phyloP scores from a whole-genome alignment of 208 protist genomes.

The Phytomonas francai region DNA sequence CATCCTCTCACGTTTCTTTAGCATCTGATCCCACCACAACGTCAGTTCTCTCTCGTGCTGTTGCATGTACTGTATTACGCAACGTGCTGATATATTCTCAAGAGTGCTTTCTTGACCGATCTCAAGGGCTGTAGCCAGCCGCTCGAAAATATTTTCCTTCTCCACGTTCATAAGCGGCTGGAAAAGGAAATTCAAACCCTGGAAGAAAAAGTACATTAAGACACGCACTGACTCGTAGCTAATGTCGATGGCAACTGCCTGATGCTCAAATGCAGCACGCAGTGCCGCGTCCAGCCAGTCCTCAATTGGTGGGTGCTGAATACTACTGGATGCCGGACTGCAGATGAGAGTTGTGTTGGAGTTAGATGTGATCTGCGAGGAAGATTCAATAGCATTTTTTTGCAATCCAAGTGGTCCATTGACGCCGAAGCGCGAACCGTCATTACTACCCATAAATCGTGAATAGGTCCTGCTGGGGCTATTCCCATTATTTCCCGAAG shows the following conservation, averaged over 20 bases:
- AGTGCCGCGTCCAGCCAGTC: slow-evolving; percentile 37
- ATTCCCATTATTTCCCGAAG: no score
- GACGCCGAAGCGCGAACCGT: no score
- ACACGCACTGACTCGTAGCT: slow-evolving; percentile 70
- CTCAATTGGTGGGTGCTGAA: no score
- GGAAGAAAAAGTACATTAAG: slow-evolving; percentile 73
- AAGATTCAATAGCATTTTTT: no score
- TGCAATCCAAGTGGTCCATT: no score
- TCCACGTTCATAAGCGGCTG: slow-evolving; percentile 55
- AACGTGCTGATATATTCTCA: slow-evolving; percentile 64
- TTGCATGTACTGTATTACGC: slow-evolving; percentile 61
- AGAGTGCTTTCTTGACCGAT: slow-evolving; percentile 53
- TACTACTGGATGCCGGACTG: no score
- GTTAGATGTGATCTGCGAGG: no score
- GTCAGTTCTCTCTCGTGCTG: slow-evolving; percentile 22
- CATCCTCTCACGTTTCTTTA: no score
- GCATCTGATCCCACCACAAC: no score
- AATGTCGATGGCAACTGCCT: slow-evolving; percentile 50
- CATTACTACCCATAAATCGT: no score
- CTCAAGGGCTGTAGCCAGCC: slow-evolving; percentile 48
- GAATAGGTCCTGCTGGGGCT: no score
- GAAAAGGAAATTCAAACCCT: slow-evolving; percentile 64
- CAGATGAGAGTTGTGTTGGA: no score
- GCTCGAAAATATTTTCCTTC: slow-evolving; percentile 62
- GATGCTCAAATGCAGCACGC: slow-evolving; percentile 54